Percentiles rank a stretch among this genome's conserved stretches.
Conservation (phyloP, 2,329 filamentous ascomycete species). For the Neopestalotiopsis rosae region DNA sequence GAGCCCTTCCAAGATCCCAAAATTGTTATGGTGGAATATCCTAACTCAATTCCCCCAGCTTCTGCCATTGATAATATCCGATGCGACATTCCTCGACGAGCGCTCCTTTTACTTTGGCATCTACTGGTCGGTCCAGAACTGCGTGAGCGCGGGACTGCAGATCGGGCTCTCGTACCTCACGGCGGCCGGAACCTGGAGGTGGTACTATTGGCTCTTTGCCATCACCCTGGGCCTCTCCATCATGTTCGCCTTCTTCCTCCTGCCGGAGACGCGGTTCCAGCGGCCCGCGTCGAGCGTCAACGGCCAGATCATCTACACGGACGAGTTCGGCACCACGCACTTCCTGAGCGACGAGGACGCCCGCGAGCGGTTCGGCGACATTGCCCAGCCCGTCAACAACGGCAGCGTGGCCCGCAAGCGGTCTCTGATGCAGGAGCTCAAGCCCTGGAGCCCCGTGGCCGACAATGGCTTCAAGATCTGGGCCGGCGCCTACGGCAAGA, state of each 20-base stretch:
- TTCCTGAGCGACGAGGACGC: conserved; percentile 38
- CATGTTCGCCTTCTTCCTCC: conserved; percentile 42
- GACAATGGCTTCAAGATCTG: conserved; percentile 18
- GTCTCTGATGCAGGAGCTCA: conserved; percentile 35
- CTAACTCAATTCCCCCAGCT: conserved; percentile 23
- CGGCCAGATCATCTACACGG: conserved; percentile 41
- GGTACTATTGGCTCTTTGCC: conserved; percentile 47
- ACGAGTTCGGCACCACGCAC: conserved; percentile 43
- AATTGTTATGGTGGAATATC: not conserved
- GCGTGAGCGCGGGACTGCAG: conserved; percentile 37
- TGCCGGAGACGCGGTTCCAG: conserved; percentile 46
- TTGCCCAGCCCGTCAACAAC: not conserved
- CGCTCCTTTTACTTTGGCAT: conserved; percentile 40
- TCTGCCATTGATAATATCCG: conserved; percentile 43
- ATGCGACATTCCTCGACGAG: conserved; percentile 46
- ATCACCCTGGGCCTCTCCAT: conserved; percentile 40
- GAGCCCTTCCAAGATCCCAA: not conserved
- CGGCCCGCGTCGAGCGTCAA: conserved; percentile 39
- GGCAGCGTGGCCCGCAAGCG: conserved; percentile 3
- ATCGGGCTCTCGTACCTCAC: conserved; percentile 42
- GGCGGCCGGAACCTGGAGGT: conserved; percentile 42
- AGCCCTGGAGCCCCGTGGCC: conserved; percentile 30
- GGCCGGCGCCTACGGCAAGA: conserved; percentile 22
- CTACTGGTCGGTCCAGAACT: conserved; percentile 45
- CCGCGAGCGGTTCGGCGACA: conserved; percentile 24